Evolutionary conservation across 306 rosid genomes (phyloP), one percentile per base, ranked within the genome.

Genomic region (Cucurbita maxima): DNA sequence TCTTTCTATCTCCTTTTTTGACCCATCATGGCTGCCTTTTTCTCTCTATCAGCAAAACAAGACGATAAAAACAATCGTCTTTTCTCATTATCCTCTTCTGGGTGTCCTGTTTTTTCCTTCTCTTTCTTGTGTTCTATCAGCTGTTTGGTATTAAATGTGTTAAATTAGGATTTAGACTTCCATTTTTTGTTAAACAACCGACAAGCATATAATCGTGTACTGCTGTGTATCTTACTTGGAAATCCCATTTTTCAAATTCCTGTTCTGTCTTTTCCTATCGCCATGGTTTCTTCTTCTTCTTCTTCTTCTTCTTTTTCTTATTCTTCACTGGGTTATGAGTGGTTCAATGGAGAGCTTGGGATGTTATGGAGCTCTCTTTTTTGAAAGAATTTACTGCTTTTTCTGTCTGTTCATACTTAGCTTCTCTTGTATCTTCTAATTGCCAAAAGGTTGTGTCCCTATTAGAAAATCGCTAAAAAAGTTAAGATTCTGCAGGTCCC

Each of bases 401-500:
- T 50, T 7, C 58, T 68, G 41, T 68, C 47, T 68, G 18, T 68
- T 66, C 22, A 67, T 19, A 43, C 44, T 20, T 66, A 6, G 10
- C 37, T 48, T 69, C 58, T 69, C 44, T 69, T 48, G 19, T 41
- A 25, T 69, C 44, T 69, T 69, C 16, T 15, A 25, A 48, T 14
- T 14, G 43, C 74, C 74, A 70, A 70, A 70, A 69, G 12, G 47
- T 54, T 70, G 45, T 30, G 72, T 50, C 47, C 36, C 30, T 4
- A 47, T 34, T 70, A 59, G 34, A 70, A 70, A 48, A 48, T 70
- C 30, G 2, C 74, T 34, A 25, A 50, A 70, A 70, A 70, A 70
- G 59, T 51, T 16, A 50, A 70, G 74, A 70, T 70, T 66, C 74
- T 70, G 74, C 74, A 51, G 74, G 74, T 51, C 74, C 74, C 74